Evolutionary conservation across 306 rosid genomes (phyloP).

Genomic region (Vigna trinervia): DNA sequence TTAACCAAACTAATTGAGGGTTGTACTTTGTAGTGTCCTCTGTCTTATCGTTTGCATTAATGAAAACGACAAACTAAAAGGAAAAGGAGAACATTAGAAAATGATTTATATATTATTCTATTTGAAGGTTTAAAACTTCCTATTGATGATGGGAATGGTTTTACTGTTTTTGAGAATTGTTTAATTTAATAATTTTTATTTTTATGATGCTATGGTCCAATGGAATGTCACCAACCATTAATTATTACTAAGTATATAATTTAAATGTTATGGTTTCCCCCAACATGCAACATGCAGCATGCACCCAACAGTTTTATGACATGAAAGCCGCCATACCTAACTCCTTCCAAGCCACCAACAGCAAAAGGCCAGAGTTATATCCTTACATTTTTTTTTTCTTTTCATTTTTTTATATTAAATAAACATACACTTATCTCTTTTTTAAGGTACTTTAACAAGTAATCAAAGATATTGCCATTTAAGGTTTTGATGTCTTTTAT

Average conservation of each 20-base stretch:
- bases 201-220: background rate
- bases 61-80: conserved; percentile 22
- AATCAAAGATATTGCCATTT: too few species aligned
- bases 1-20: conserved; percentile 23
- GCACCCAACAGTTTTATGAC: conserved; percentile 20
- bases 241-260: conserved; percentile 1
- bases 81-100: conserved; percentile 5
- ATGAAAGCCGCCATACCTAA: conserved; percentile 7
- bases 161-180: background rate
- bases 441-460: background rate
- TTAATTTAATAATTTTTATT: conserved; percentile 1
- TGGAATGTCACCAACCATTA: conserved; percentile 1
- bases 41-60: conserved; percentile 29
- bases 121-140: background rate
- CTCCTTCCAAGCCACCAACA: conserved; percentile 10
- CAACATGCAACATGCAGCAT: conserved; percentile 47
- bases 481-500: too few species aligned
- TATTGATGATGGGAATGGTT: conserved; percentile 26
- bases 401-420: background rate
- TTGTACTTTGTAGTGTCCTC: conserved; percentile 25
- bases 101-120: background rate
- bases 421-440: background rate
- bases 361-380: background rate
- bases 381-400: background rate
- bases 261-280: conserved; percentile 5